Evolutionary conservation across 192 early-diverging fungal species (phyloP), one percentile per base, ranked within the genome.

Genomic region (Backusella sp.): DNA sequence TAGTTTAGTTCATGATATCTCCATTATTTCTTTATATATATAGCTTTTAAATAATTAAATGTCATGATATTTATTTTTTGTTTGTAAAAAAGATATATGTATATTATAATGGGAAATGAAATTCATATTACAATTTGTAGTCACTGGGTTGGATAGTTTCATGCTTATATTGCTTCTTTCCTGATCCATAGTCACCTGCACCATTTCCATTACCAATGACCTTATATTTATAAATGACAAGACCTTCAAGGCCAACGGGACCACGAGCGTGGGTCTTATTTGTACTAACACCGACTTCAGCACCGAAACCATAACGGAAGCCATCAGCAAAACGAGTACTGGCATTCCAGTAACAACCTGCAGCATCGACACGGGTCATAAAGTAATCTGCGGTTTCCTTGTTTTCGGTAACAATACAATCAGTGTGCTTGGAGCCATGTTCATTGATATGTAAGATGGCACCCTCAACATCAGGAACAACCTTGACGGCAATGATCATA

Each of bases 201-300:
- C 88, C 90, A 62, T 98, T 94, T 23, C 98, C 98, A 49, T 93
- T 87, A 34, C 98, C 98, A 85, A 93, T 93, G 72, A 96, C 59
- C 36, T 92, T 88, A 86, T 97, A 99, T 84, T 98, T 99, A 91
- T 99, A 99, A 73, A 98, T 98, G n/a, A 97, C 92, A 65, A 99
- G 82, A 9, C 98, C 97, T 85, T 98, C 97, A 65, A 99, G 84
- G 0, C 98, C 98, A 4, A 98, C 98, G 1, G 98, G 98, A 4
- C 98, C 98, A 69, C 98, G 90, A 11, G 98, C 98, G 80, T 99
- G 98, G 1, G 97, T 98, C 84, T 99, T 99, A 88, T 99, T 99
- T 70, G 98, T 99, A 77, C 93, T 95, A 34, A 94, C 95, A 32
- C 98, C 98, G 74, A 99, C 96, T 84, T 99, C 98, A 0, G 98